These are phyloP conservation scores for Acidomyces sp. DNA, from an alignment of 495 filamentous ascomycete genomes.

Conservation along the genomic window DNA sequence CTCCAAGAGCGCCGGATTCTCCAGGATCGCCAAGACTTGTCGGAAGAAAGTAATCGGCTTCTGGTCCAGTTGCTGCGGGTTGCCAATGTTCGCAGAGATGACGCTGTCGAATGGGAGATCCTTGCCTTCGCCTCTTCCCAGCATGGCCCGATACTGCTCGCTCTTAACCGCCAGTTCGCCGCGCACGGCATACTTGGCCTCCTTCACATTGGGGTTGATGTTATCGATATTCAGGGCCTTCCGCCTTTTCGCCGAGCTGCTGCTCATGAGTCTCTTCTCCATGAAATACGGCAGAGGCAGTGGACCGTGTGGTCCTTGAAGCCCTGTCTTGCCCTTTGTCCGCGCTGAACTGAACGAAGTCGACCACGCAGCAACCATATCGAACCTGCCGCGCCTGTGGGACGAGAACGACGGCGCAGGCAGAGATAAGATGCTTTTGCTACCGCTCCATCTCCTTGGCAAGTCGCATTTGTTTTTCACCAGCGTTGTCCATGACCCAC, in stretches of 20 bases:
- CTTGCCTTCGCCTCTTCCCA: slow-evolving; percentile 44
- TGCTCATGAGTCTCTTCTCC: slow-evolving; percentile 38
- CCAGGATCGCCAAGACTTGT: slow-evolving; percentile 86
- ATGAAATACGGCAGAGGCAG: slow-evolving; percentile 11
- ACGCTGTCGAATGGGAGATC: slow-evolving; percentile 74
- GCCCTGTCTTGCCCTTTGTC: too few relatives aligned
- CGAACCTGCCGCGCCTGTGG: too few relatives aligned
- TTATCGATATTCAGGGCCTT: slow-evolving; percentile 70
- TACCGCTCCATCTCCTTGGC: too few relatives aligned
- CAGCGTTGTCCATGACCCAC: too few relatives aligned
- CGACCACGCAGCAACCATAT: too few relatives aligned
- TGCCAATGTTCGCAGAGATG: slow-evolving; percentile 96
- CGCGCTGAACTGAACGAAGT: too few relatives aligned
- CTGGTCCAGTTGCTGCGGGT: slow-evolving; percentile 96
- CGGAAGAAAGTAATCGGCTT: slow-evolving; percentile 98
- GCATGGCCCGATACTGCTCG: slow-evolving; percentile 67
- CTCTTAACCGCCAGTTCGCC: slow-evolving; percentile 86
- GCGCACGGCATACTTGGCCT: slow-evolving; percentile 90
- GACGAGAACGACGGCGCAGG: too few relatives aligned
- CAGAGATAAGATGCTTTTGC: too few relatives aligned
- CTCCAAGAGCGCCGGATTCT: slow-evolving; percentile 74
- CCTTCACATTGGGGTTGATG: slow-evolving; percentile 76
- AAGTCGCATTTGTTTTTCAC: too few relatives aligned
- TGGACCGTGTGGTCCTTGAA: slow-evolving; percentile 9
- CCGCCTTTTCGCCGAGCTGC: slow-evolving; percentile 40